Evolutionary conservation across 169 alveolate species (phyloP).

Genomic region (Toxoplasma gondii): DNA sequence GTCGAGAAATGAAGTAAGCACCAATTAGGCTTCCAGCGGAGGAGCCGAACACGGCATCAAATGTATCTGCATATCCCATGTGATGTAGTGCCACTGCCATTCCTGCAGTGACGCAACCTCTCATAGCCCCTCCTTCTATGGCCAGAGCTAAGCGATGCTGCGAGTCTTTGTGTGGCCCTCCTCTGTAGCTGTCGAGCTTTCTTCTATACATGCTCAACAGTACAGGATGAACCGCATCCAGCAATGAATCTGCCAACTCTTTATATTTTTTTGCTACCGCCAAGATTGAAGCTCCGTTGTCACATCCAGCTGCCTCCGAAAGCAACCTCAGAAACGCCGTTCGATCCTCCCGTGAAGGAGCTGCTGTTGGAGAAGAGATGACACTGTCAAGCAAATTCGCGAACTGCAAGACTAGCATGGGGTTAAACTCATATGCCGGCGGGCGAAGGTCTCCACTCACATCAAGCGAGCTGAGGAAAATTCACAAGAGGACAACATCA

Average conservation of each 20-base stretch:
- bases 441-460: conserved; percentile 60
- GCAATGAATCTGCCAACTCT: background rate
- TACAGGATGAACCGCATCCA: conserved; percentile 52
- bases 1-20: conserved; percentile 61
- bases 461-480: conserved; percentile 39
- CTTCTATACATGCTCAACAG: conserved; percentile 29
- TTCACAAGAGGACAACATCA: background rate
- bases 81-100: conserved; percentile 63
- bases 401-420: conserved; percentile 42
- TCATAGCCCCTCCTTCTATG: conserved; percentile 71
- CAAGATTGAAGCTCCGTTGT: conserved; percentile 27
- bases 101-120: conserved; percentile 70
- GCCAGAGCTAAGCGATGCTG: conserved; percentile 50
- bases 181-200: background rate
- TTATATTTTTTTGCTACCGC: background rate
- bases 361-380: conserved; percentile 35
- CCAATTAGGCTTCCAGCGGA: conserved; percentile 70
- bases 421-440: conserved; percentile 53
- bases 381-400: conserved; percentile 42
- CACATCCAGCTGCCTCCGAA: background rate
- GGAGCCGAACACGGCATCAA: conserved; percentile 65
- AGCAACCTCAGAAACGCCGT: background rate
- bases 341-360: conserved; percentile 18
- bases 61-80: conserved; percentile 49
- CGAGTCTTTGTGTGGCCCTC: conserved; percentile 21